Base-by-base conservation (phyloP, 768 basidiomycete genomes). In the Leccinum pellstonianum region DNA sequence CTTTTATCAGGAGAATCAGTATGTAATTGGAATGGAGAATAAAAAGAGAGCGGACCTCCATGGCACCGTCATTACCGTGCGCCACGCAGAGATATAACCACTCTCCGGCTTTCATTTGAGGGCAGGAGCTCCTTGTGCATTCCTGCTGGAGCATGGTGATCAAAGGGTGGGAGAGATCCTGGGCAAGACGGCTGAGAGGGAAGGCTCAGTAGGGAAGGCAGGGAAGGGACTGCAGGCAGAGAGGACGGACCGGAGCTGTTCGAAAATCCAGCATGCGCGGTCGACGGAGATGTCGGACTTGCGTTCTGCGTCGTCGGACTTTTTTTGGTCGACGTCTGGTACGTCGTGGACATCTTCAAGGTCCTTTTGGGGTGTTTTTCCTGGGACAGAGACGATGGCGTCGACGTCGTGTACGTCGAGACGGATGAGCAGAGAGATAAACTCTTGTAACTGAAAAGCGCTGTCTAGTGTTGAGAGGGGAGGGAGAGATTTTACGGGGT, bases 61-160 rank as follows among this genome's bases (percentile, higher is more conserved):
- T 90, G 53, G 87, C 84, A 10, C 88, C 88, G 58, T 91, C 91
- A 67, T 87, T 91, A 21, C 92, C 93, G 74, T 98, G 95, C 0
- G 94, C 95, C 41, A 95, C 94, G 65, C 96, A 98, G 6, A 98
- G 77, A 75, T 97, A 98, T 29, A 93, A 81, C 96, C 96, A 98
- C 78, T 98, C 93, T 57, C 92, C 93, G n/a, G 95, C 95, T 74
- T 95, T 95, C 96, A 99, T 99, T 76, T 96, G 89, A 1, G 95
- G 93, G 79, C 96, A 99, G 10, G 88, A 84, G 37, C 81, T 76
- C 41, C 91, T 85, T 12, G 88, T 92, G 70, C 95, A 98, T 71
- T 93, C 91, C 65, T 88, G 86, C 70, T 94, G 93, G 43, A 95
- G 77, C 70, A 85, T 86, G 2, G 89, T 91, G 50, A 95, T 90